Evolutionary conservation across 2,329 filamentous ascomycete genomes (phyloP).

Genomic region (Fusarium denticulatum): DNA sequence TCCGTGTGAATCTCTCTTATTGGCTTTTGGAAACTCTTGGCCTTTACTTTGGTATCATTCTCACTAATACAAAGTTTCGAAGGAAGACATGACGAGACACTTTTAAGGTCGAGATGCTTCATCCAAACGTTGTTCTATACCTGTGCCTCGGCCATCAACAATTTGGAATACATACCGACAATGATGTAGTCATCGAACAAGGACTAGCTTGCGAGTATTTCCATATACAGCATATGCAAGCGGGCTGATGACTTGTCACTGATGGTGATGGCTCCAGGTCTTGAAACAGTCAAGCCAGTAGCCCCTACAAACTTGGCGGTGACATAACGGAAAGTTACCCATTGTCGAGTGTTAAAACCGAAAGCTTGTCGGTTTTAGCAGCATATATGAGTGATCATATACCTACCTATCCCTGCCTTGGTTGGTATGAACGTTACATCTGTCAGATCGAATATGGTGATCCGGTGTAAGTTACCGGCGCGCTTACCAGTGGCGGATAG

Average conservation of each 20-base stretch:
- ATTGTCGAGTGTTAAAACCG: background rate
- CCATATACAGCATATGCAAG: background rate
- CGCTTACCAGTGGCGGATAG: constrained; percentile 10
- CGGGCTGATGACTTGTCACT: background rate
- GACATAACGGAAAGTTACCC: background rate
- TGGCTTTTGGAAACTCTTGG: background rate
- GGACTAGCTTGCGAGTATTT: constrained; percentile 3
- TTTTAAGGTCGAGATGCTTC: background rate
- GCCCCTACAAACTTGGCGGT: background rate
- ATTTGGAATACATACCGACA: background rate
- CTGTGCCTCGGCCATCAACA: background rate
- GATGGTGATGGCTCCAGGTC: background rate
- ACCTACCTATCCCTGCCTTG: background rate
- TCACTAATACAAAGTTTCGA: background rate
- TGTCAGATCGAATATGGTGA: constrained; percentile 6
- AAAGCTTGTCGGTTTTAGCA: constrained; percentile 6
- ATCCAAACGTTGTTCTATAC: background rate
- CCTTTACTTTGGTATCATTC: background rate
- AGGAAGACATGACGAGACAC: background rate
- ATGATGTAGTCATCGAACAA: background rate
- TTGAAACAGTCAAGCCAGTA: background rate
- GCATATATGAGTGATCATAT: background rate
- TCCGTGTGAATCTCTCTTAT: background rate
- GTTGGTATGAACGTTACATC: constrained; percentile 14
- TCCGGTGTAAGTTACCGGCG: constrained; percentile 12